Evolutionary conservation across 2,329 filamentous ascomycete genomes (phyloP), one percentile per base, ranked within the genome.

Genomic region (Amauroascus niger): DNA sequence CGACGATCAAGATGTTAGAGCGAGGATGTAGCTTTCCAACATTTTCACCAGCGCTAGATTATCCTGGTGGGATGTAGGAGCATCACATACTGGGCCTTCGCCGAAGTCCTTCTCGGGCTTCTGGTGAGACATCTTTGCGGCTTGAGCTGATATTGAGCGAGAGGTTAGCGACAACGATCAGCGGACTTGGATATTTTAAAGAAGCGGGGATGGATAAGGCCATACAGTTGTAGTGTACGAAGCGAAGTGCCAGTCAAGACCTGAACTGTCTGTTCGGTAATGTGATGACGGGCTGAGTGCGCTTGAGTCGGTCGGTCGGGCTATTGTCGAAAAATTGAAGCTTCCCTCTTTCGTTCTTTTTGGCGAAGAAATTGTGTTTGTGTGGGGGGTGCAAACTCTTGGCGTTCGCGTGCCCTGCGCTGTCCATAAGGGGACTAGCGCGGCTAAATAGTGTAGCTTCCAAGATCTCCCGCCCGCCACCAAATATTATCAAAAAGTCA

Each of bases 101-200:
- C 82, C 86, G 76, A 88, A 86, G 69, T 90, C 85, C 83, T 96
- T 95, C 76, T 95, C 90, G 71, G 80, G 78, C 84, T 96, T 95
- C 77, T 95, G 81, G 84, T 87, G 93, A 77, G 88, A 93, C 88
- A 94, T 94, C 63, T 76, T 86, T 76, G 69, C 61, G 70, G 66
- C 2, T 39, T 49, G 40, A 33, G 11, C 22, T 14, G 43, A 22
- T 1, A 2, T 18, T 39, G 20, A 32, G 18, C 28, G 33, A 5
- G 4, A 14, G 9, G 33, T 49, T 49, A 49, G 46, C 33, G 22
- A 37, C 28, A 16, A 18, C 32, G 9, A 30, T 30, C 26, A 9
- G 26, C 8, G 1, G 2, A 9, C 2, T 9, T 13, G 5, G n/a
- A 39, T 32, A 13, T 7, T 20, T 33, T 2, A 6, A 14, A 22